Base-by-base conservation (phyloP, 345 rosid species). In the Hibiscus tridactylites region DNA sequence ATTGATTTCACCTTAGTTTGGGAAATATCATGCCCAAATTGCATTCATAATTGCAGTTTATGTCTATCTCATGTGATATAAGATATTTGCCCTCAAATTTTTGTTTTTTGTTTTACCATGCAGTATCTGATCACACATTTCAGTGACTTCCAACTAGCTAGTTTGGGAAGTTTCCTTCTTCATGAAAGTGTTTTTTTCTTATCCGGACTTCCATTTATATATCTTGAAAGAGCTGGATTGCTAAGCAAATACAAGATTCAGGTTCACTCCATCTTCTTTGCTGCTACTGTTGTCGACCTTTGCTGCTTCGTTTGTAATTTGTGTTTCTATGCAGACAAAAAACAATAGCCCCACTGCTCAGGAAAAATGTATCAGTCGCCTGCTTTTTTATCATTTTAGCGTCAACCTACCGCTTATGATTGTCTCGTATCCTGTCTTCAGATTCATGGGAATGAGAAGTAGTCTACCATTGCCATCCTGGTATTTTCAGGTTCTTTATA, bases 381-480 rank as follows among this genome's bases (percentile, higher is more conserved):
- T 96, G 28, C 72, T 81, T 91, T 74, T 96, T 85, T 95, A 92
- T 79, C 99, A 92, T 78, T 76, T 89, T 70, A 76, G 97, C 65
- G 98, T 95, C 42, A 95, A 92, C 77, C 86, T 95, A 35, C 98
- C 99, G 0, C 92, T 95, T 46, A 85, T 95, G 97, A 63, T 92
- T 46, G 61, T 80, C 24, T 95, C 99, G 53, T 95, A 89, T 80
- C 98, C 97, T 26, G 90, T 92, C 83, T 95, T 92, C 91, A 88
- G 73, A 82, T 83, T 65, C 83, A 95, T 92, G 98, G 99, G 99
- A 83, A 92, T 95, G 99, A 83, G 47, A 79, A 90, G 85, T 72
- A 88, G 88, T 81, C 87, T 95, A 81, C 99, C 97, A 73, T 79
- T 92, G 88, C 98, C 99, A 84, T 87, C 99, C 96, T 92, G 98